A percentile compares a stretch with the other conserved stretches of the same genome.
Evolutionary conservation across 768 basidiomycete genomes (phyloP).

Genomic region (Collybiopsis confluens): DNA sequence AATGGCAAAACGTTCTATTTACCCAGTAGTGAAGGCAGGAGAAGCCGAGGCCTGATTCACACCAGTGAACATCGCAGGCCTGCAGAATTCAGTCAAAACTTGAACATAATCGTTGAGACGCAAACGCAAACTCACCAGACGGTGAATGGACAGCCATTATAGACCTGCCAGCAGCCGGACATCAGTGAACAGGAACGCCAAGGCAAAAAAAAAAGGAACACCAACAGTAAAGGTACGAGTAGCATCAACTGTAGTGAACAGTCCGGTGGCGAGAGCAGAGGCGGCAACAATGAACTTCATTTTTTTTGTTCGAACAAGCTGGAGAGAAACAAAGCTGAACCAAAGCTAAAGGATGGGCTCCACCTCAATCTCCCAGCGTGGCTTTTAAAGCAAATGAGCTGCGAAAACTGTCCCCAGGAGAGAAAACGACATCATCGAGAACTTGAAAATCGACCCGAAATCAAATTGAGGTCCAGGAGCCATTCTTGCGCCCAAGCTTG

Average conservation of each 20-base stretch:
- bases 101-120: constrained; percentile 32
- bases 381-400: too few relatives aligned
- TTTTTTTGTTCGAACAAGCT: too few relatives aligned
- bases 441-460: neutral
- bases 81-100: neutral
- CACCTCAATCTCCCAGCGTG: too few relatives aligned
- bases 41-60: constrained; percentile 30
- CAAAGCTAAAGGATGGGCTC: too few relatives aligned
- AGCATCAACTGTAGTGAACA: constrained; percentile 1
- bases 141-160: constrained; percentile 37
- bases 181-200: neutral
- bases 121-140: constrained; percentile 44
- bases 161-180: neutral
- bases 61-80: constrained; percentile 36
- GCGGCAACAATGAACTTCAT: constrained; percentile 6
- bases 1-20: neutral
- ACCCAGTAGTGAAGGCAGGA: constrained; percentile 29
- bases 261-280: neutral
- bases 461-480: too few relatives aligned
- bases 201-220: neutral
- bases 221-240: constrained; percentile 10
- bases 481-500: neutral
- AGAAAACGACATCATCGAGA: too few relatives aligned
- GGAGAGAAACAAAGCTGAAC: too few relatives aligned
- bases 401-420: too few relatives aligned